These are phyloP conservation scores for Bryoglossum gracile DNA, from an alignment of 495 filamentous ascomycete genomes.

Conservation along the genomic window DNA sequence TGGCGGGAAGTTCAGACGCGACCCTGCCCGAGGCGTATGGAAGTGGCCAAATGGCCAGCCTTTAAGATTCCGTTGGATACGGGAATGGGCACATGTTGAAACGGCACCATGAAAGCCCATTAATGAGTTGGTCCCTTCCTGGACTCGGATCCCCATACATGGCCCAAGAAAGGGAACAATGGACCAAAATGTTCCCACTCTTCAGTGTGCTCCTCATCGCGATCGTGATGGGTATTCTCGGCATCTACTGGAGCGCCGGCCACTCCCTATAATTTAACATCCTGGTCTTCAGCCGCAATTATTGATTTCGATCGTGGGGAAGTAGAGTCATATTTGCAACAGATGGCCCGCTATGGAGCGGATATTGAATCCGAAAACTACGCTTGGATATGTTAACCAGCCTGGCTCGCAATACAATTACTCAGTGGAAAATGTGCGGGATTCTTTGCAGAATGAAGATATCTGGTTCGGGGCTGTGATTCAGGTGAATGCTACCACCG, in stretches of 20 bases:
- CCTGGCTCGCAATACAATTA: conserved; percentile 1
- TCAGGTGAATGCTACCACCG: conserved; percentile 4
- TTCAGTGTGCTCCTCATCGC: background rate
- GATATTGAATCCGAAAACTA: background rate
- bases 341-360: background rate
- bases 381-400: background rate
- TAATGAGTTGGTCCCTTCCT: background rate
- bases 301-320: conserved; percentile 6
- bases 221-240: conserved; percentile 1
- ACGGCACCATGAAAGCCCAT: background rate
- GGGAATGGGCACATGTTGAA: too few species aligned
- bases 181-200: background rate
- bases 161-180: background rate
- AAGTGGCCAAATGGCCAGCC: too few species aligned
- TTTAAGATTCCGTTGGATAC: too few species aligned
- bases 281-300: background rate
- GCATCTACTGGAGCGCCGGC: conserved; percentile 3
- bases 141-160: background rate
- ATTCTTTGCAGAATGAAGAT: background rate
- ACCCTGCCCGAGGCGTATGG: too few species aligned
- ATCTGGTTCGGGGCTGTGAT: background rate
- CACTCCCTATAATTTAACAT: background rate
- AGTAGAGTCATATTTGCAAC: conserved; percentile 1
- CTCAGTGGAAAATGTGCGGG: background rate
- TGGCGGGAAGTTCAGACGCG: too few species aligned